Evolutionary conservation across 2,329 filamentous ascomycete genomes (phyloP).

Genomic region (Fusarium sp.): DNA sequence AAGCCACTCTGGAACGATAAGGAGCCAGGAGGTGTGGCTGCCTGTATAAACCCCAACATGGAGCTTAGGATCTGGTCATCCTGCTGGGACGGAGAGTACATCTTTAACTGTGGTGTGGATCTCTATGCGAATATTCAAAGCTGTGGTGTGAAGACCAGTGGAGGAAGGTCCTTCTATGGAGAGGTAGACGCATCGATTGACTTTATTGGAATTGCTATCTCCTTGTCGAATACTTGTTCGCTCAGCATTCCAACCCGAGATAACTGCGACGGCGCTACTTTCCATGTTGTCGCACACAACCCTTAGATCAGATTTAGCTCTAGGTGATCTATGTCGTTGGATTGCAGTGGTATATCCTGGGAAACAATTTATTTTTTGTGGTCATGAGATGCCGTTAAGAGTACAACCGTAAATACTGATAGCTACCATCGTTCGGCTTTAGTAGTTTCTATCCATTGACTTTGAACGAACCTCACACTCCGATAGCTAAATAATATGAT

Average conservation of each 20-base stretch:
- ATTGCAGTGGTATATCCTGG: background rate
- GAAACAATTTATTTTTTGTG: background rate
- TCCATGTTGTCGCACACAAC: background rate
- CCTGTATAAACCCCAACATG: background rate
- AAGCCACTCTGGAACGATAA: background rate
- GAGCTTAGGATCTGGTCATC: background rate
- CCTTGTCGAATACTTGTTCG: background rate
- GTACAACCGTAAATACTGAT: too few relatives aligned
- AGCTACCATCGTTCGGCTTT: too few relatives aligned
- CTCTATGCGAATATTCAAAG: background rate
- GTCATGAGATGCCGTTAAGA: too few relatives aligned
- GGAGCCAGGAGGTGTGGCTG: accelerated
- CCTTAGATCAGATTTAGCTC: background rate
- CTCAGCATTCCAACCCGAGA: background rate
- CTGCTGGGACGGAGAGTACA: background rate
- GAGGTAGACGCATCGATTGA: background rate
- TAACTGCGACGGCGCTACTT: background rate
- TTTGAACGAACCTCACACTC: too few relatives aligned
- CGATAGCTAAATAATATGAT: too few relatives aligned
- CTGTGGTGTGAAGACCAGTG: background rate
- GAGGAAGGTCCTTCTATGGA: background rate
- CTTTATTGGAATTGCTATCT: background rate
- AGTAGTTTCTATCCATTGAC: too few relatives aligned
- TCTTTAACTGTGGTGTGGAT: background rate
- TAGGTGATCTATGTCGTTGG: background rate